Percentiles rank a stretch among this genome's conserved stretches.
Evolutionary conservation across 768 basidiomycete genomes (phyloP).

Genomic region (Porpolomopsis calyptriformis): DNA sequence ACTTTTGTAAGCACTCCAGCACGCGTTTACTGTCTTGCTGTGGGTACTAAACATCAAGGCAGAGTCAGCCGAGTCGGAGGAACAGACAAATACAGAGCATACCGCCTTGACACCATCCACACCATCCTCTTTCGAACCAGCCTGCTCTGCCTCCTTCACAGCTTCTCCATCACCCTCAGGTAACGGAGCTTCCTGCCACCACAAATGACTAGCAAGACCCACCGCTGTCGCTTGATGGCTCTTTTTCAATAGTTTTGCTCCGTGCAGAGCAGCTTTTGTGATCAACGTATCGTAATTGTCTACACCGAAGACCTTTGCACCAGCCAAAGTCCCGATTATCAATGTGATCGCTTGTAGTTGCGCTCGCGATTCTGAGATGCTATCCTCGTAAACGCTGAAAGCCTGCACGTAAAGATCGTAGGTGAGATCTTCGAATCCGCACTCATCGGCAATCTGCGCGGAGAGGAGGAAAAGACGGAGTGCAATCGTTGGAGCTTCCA

Average conservation of each 20-base stretch:
- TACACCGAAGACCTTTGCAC: slow-evolving; percentile 79
- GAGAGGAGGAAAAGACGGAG: slow-evolving; percentile 92
- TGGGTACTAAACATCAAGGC: slow-evolving; percentile 42
- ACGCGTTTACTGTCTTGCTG: slow-evolving; percentile 96
- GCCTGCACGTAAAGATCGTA: slow-evolving; percentile 98
- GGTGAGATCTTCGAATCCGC: slow-evolving; percentile 88
- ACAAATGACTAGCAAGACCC: slow-evolving; percentile 88
- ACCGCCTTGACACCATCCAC: slow-evolving; percentile 43
- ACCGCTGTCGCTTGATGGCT: slow-evolving; percentile 96
- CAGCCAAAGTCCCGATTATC: slow-evolving; percentile 84
- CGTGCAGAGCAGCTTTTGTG: slow-evolving; percentile 97
- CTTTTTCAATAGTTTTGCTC: slow-evolving; percentile 94
- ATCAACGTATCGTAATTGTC: slow-evolving; percentile 98
- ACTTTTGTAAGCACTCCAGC: slow-evolving; percentile 94
- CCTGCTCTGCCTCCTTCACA: slow-evolving; percentile 29
- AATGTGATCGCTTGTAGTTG: slow-evolving; percentile 96
- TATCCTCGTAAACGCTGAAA: slow-evolving; percentile 96
- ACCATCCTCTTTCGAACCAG: slow-evolving; percentile 30
- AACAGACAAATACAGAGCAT: slow-evolving; percentile 20
- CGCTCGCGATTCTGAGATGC: slow-evolving; percentile 88
- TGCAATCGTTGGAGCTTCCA: slow-evolving; percentile 87
- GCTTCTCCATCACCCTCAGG: slow-evolving; percentile 21
- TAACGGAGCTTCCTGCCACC: slow-evolving; percentile 81
- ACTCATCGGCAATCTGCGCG: slow-evolving; percentile 90
- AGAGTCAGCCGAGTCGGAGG: neutral